Conservation (phyloP, 305 asterid species). For the Solanum aculeatissimum region DNA sequence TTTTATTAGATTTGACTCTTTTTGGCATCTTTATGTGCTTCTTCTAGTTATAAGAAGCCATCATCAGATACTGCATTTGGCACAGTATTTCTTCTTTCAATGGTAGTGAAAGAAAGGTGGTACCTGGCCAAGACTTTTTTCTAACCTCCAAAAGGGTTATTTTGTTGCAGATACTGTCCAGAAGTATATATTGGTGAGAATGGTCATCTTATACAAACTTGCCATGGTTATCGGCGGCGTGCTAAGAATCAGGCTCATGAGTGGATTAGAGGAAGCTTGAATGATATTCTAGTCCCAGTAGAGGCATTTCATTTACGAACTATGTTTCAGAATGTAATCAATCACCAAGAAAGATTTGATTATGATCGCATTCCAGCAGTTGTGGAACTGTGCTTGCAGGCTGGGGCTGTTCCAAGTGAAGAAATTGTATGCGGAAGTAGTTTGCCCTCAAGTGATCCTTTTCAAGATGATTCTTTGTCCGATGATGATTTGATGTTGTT, state of each 20-base stretch:
- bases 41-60: neutral
- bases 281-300: constrained; percentile 54
- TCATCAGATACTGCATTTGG: neutral
- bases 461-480: constrained; percentile 19
- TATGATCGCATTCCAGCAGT: constrained; percentile 69
- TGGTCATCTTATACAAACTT: constrained; percentile 75
- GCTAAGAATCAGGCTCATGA: constrained; percentile 50
- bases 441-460: neutral
- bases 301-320: constrained; percentile 60
- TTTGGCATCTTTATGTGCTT: neutral
- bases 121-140: neutral
- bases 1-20: neutral
- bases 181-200: constrained; percentile 75
- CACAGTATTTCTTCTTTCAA: neutral
- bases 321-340: constrained; percentile 46
- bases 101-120: neutral
- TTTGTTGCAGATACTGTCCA: constrained; percentile 55
- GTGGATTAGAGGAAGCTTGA: constrained; percentile 51
- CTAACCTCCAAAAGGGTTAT: neutral
- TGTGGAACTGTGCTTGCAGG: constrained; percentile 79
- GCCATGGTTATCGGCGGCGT: constrained; percentile 53
- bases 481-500: constrained; percentile 28
- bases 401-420: constrained; percentile 41
- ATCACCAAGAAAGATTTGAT: constrained; percentile 69
- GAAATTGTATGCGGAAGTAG: constrained; percentile 3